phyloP scores from a whole-genome alignment of 179 eudicot species.

The Beta macrorhiza region DNA sequence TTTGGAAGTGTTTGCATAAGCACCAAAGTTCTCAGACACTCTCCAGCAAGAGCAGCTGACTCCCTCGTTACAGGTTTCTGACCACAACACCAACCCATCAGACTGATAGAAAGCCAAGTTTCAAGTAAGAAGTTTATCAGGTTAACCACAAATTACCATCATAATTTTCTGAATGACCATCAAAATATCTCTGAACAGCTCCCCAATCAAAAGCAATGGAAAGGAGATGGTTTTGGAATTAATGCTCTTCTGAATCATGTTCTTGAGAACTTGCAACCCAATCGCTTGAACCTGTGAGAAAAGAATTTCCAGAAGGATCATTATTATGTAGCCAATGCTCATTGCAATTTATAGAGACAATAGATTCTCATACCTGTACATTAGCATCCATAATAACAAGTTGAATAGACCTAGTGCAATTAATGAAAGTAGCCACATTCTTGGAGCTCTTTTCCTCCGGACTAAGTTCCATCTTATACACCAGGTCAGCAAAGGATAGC shows the following conservation, averaged over 20 bases:
- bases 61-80: constrained; percentile 74
- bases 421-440: constrained; percentile 43
- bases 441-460: constrained; percentile 43
- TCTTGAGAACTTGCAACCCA: constrained; percentile 78
- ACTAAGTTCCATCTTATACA: constrained; percentile 46
- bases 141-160: constrained; percentile 45
- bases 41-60: constrained; percentile 72
- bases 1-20: constrained; percentile 78
- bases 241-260: constrained; percentile 52
- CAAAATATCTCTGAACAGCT: constrained; percentile 57
- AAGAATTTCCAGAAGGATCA: constrained; percentile 18
- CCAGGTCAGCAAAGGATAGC: constrained; percentile 51
- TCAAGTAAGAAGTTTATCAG: constrained; percentile 16
- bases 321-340: not conserved
- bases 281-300: constrained; percentile 68
- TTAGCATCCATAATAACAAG: constrained; percentile 55
- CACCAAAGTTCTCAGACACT: constrained; percentile 78
- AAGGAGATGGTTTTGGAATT: constrained; percentile 50
- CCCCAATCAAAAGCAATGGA: constrained; percentile 60
- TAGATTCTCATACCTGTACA: constrained; percentile 53
- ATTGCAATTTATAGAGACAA: constrained; percentile 7
- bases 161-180: constrained; percentile 45
- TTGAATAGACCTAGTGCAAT: constrained; percentile 49
- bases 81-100: constrained; percentile 23
- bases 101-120: constrained; percentile 18